A percentile compares a stretch with the other conserved stretches of the same genome.
Conservation (phyloP, 352 stramenopile genomes). For the Pythium phragmiticola region DNA sequence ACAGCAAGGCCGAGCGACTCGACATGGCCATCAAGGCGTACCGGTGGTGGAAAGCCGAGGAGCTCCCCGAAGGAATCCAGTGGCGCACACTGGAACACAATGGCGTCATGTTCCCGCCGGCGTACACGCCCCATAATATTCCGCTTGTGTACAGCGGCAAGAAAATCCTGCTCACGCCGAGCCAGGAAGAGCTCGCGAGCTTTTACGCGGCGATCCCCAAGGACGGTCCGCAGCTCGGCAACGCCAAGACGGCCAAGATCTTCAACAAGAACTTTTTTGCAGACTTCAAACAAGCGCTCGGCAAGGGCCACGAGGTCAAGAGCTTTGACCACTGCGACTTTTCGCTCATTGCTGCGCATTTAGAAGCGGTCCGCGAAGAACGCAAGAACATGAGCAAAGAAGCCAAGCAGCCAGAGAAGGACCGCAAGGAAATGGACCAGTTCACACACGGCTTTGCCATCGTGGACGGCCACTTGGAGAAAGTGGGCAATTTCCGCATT, state of each 20-base stretch:
- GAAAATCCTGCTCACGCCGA: conserved; percentile 91
- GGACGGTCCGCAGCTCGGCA: conserved; percentile 97
- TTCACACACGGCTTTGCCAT: conserved; percentile 96
- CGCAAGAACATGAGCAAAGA: conserved; percentile 97
- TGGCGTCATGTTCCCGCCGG: conserved; percentile 96
- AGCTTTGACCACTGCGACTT: conserved; percentile 98
- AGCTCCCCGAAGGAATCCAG: conserved; percentile 93
- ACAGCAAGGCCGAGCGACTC: conserved; percentile 93
- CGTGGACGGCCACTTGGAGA: conserved; percentile 98
- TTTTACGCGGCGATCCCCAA: conserved; percentile 96
- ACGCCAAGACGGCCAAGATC: conserved; percentile 95
- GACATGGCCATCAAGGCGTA: conserved; percentile 98
- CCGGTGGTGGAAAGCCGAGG: conserved; percentile 98
- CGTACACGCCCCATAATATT: conserved; percentile 95
- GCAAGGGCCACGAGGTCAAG: conserved; percentile 94
- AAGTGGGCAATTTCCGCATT: conserved; percentile 96
- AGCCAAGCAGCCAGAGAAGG: conserved; percentile 88
- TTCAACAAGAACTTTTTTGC: conserved; percentile 99
- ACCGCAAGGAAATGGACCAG: conserved; percentile 90
- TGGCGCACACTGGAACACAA: conserved; percentile 99
- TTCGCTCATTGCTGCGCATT: conserved; percentile 89
- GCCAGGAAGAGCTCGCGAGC: conserved; percentile 94
- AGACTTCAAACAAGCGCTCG: conserved; percentile 90
- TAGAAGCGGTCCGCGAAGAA: conserved; percentile 91
- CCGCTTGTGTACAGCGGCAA: conserved; percentile 95